Evolutionary conservation across 2,329 filamentous ascomycete species (phyloP).

Genomic region (Pyrenochaeta sp.): DNA sequence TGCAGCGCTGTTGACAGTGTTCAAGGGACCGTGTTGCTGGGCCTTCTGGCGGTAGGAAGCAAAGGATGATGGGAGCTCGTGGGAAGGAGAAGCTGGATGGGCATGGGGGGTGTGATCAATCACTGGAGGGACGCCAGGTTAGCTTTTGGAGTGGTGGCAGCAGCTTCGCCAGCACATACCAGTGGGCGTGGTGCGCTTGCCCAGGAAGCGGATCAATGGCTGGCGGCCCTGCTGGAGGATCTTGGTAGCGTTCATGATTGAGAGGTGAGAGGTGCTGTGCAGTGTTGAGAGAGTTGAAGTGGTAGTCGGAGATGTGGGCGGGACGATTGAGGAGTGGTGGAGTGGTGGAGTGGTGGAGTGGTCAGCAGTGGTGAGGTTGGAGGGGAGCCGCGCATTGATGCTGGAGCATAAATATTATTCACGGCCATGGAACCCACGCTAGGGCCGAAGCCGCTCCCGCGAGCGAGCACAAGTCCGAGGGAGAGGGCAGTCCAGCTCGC

Average conservation of each 20-base stretch:
- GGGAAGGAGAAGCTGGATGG: constrained; percentile 74
- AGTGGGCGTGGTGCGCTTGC: constrained; percentile 55
- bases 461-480: constrained; percentile 12
- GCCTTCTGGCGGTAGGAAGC: constrained; percentile 79
- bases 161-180: constrained; percentile 42
- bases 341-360: constrained; percentile 7
- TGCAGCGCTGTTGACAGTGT: constrained; percentile 38
- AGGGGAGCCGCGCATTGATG: constrained; percentile 22
- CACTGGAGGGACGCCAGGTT: constrained; percentile 58
- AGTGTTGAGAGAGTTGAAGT: background rate
- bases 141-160: constrained; percentile 11
- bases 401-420: constrained; percentile 34
- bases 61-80: constrained; percentile 73
- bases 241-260: constrained; percentile 54
- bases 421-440: constrained; percentile 20
- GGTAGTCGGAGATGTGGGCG: background rate
- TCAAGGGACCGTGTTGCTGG: constrained; percentile 78
- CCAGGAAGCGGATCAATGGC: constrained; percentile 61
- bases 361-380: constrained; percentile 13
- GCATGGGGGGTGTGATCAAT: constrained; percentile 76
- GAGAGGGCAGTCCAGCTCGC: no score
- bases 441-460: constrained; percentile 27
- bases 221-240: constrained; percentile 56
- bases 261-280: constrained; percentile 3
- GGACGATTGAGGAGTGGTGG: constrained; percentile 1